Base-by-base conservation (phyloP, 2,329 filamentous ascomycete species). In the Cladobotryum mycophilum region DNA sequence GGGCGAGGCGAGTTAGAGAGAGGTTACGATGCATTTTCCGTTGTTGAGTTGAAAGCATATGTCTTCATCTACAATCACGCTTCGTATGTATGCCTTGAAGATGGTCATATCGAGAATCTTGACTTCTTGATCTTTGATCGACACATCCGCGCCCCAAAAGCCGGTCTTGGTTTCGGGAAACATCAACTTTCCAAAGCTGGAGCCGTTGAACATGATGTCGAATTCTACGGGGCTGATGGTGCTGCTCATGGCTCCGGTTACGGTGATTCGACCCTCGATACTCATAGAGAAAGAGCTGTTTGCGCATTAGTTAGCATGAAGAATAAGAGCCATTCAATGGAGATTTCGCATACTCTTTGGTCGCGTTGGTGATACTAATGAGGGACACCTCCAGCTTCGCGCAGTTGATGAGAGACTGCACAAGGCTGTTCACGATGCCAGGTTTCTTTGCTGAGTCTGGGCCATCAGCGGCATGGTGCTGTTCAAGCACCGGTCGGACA, bases 41-140 rank as follows among this genome's bases (percentile, higher is more conserved):
- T 63, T 64, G 36, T 65, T 57, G 25, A 70, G 57, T 13, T 58
- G 60, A 45, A 67, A 58, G 22, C 51, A 53, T 17, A 61, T 59
- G 11, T 63, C 53, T 7, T 65, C 54, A 43, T 64, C 53, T 44
- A 60, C 49, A 45, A 64, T 62, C 30, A 67, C 56, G 43, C 61
- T 62, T 20, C 58, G 61, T 48, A 69, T 54, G 47, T 66, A 66
- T n/a, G 60, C 55, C 41, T 54, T 58, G 43, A 62, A 70, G 20
- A 51, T 56, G 14, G 48, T 43, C 55, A 60, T 57, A 51, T 70
- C 55, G 17, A 55, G 45, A 42, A 70, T 65, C 20, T 55, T 45
- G 38, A 70, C 53, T 9, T 47, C 48, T 50, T 67, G 63, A 33
- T 64, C 58, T 22, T 54, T 46, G 9, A 64, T 52, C n/a, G 55